These are phyloP conservation scores for Eucalyptus decipiens DNA, from an alignment of 345 rosid genomes.

Conservation along the genomic window DNA sequence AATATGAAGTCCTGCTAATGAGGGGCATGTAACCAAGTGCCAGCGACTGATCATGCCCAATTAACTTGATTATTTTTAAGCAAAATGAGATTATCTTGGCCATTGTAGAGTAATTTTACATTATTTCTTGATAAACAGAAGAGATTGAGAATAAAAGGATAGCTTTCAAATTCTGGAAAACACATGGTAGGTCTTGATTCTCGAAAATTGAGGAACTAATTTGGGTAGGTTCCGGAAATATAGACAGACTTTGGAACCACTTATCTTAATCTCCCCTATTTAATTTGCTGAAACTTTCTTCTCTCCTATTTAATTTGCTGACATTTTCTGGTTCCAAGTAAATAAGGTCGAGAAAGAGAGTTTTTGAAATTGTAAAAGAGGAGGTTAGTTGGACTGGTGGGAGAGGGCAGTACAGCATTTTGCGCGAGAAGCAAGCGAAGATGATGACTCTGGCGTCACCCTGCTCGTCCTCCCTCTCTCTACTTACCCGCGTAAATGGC, in stretches of 20 bases:
- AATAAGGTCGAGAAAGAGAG: background rate
- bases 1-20: background rate
- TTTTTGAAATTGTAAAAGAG: background rate
- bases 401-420: rapidly evolving
- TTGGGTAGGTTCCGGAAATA: too few species aligned
- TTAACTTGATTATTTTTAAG: background rate
- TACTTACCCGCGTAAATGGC: conserved; percentile 2
- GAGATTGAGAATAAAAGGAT: too few species aligned
- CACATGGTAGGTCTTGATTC: rapidly evolving
- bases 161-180: too few species aligned
- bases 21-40: background rate
- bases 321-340: background rate
- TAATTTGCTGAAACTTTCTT: background rate
- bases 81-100: background rate
- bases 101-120: too few species aligned
- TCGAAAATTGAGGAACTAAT: too few species aligned
- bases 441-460: conserved; percentile 16
- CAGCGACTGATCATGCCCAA: rapidly evolving
- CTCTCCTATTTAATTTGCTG: background rate
- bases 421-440: background rate
- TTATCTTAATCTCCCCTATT: background rate
- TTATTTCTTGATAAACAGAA: too few species aligned
- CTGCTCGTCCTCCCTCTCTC: background rate
- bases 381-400: background rate
- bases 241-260: rapidly evolving